These are phyloP conservation scores for Aphanomyces cochlioides DNA, from an alignment of 352 stramenopile genomes.

Conservation along the genomic window DNA sequence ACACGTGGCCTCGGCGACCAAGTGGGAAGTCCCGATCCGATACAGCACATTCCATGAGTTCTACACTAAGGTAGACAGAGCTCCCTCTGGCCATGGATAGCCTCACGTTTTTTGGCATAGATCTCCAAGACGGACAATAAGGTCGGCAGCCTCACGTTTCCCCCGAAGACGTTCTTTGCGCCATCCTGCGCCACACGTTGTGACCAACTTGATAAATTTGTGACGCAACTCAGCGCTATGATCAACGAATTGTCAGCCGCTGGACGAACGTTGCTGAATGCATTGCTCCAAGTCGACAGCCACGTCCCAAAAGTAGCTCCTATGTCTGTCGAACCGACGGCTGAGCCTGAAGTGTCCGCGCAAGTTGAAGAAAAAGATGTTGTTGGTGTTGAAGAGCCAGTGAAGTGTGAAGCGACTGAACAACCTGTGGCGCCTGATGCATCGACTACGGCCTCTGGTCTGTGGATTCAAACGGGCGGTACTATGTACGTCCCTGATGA, in stretches of 20 bases:
- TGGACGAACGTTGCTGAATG: neutral
- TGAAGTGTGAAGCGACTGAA: neutral
- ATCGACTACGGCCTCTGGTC: too few relatives aligned
- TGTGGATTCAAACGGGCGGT: too few relatives aligned
- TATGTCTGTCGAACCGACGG: neutral
- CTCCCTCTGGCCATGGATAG: neutral
- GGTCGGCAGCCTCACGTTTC: conserved; percentile 17
- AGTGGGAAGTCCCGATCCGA: conserved; percentile 23
- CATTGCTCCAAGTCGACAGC: conserved; percentile 1
- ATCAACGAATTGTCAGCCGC: conserved; percentile 5
- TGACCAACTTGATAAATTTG: conserved; percentile 22
- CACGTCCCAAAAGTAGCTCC: conserved; percentile 1
- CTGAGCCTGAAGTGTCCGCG: neutral
- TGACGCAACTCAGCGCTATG: conserved; percentile 3
- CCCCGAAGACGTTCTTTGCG: conserved; percentile 25
- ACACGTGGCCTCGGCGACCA: conserved; percentile 3
- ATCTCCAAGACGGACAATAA: conserved; percentile 15
- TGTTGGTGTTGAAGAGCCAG: conserved; percentile 2
- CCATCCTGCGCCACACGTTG: conserved; percentile 18
- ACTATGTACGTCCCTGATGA: too few relatives aligned
- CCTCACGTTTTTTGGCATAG: neutral
- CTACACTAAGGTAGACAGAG: conserved; percentile 17
- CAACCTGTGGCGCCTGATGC: neutral
- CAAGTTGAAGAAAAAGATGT: neutral
- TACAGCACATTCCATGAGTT: conserved; percentile 24